phyloP scores from a whole-genome alignment of 805 yeast species.

The Metschnikowia continentalis region DNA sequence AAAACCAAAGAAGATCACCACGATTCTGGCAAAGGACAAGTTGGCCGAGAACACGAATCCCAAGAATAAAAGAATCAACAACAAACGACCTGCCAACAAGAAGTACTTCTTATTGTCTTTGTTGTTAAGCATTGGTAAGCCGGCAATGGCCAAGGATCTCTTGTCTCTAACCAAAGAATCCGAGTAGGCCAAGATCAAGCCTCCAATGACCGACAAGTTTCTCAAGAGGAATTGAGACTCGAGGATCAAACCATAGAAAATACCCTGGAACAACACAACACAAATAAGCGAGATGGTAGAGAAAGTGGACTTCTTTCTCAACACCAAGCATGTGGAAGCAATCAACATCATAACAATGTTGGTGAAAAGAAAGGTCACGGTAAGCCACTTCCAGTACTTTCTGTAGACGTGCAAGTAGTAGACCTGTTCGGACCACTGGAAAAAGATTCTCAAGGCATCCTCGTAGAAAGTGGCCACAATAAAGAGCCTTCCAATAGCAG shows the following conservation, averaged over 20 bases:
- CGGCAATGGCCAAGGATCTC: conserved; percentile 64
- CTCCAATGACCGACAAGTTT: conserved; percentile 88
- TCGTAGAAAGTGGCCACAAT: conserved; percentile 93
- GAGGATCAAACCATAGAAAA: conserved; percentile 81
- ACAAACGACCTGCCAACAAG: conserved; percentile 80
- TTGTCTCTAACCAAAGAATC: conserved; percentile 80
- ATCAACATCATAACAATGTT: conserved; percentile 67
- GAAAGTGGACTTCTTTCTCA: conserved; percentile 61
- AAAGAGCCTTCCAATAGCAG: conserved; percentile 81
- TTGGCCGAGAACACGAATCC: conserved; percentile 76
- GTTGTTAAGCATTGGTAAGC: conserved; percentile 67
- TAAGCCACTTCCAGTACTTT: conserved; percentile 72
- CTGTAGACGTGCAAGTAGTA: conserved; percentile 77
- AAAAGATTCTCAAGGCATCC: conserved; percentile 75
- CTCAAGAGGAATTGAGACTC: conserved; percentile 80
- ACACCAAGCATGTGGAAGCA: conserved; percentile 68
- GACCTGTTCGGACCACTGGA: conserved; percentile 91
- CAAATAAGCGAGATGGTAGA: conserved; percentile 67
- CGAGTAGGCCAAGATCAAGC: conserved; percentile 78
- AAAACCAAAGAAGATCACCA: conserved; percentile 67
- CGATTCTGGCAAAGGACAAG: conserved; percentile 62
- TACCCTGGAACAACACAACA: conserved; percentile 78
- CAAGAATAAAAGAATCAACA: conserved; percentile 78
- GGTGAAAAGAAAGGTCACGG: conserved; percentile 59
- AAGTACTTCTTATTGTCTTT: conserved; percentile 77